Percentiles rank a stretch among this genome's conserved stretches.
Evolutionary conservation across 495 filamentous ascomycete genomes (phyloP).

Genomic region (Hypoxylon fuscum): DNA sequence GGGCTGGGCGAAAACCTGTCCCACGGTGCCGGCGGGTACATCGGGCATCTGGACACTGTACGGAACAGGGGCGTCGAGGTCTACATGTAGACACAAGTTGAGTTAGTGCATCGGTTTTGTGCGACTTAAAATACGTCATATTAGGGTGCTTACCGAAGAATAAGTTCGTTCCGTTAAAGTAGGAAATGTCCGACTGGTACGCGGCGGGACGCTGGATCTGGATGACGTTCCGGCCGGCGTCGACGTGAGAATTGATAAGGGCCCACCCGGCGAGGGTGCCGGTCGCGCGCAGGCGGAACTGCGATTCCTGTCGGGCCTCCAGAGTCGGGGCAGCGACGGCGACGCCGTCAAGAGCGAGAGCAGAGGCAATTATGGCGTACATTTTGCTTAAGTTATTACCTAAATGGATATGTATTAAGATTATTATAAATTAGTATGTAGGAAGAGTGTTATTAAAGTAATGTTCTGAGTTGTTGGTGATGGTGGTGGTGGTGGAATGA

Average conservation of each 20-base stretch:
- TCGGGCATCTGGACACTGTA: constrained; percentile 8
- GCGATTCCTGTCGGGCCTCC: constrained; percentile 1
- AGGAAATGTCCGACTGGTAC: constrained; percentile 18
- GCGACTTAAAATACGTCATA: not conserved
- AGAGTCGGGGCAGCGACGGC: constrained; percentile 11
- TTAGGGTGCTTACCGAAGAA: constrained; percentile 17
- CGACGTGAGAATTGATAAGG: constrained; percentile 17
- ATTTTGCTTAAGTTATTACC: constrained; percentile 11
- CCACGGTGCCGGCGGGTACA: constrained; percentile 5
- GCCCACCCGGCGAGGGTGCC: constrained; percentile 18
- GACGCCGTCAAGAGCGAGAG: constrained; percentile 9
- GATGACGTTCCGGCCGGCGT: constrained; percentile 17
- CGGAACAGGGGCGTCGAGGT: not conserved
- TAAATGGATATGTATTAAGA: not conserved
- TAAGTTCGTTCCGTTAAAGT: constrained; percentile 18
- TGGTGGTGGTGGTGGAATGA: constrained; percentile 3
- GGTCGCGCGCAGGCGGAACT: constrained; percentile 8
- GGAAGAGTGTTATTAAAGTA: not conserved
- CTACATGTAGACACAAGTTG: not conserved
- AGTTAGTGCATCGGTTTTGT: not conserved
- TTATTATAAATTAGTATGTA: not conserved
- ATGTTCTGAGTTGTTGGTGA: not conserved
- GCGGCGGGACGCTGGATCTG: constrained; percentile 22
- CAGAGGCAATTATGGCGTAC: constrained; percentile 6
- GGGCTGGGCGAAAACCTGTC: constrained; percentile 3